Percentiles rank a stretch among this genome's conserved stretches.
Evolutionary conservation across 2,329 filamentous ascomycete species (phyloP).

Genomic region (Alternaria rosae): DNA sequence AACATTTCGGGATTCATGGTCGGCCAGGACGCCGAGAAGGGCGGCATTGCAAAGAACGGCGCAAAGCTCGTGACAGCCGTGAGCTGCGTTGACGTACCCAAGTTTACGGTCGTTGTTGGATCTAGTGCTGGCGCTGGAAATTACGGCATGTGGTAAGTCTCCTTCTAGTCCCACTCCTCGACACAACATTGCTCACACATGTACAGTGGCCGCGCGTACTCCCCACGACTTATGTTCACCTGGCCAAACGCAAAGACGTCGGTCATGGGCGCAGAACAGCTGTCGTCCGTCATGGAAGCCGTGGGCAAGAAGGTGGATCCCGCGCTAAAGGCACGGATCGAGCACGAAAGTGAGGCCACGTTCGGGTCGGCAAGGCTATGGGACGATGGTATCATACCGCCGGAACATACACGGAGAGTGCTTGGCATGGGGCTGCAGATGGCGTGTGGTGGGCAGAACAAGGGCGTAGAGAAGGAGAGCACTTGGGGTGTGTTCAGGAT

Average conservation of each 20-base stretch:
- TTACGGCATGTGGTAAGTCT: constrained; percentile 87
- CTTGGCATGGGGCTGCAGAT: constrained; percentile 58
- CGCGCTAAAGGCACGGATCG: constrained; percentile 82
- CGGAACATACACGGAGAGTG: constrained; percentile 58
- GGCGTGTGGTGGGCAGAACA: constrained; percentile 52
- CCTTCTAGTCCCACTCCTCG: not conserved
- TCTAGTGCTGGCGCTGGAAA: constrained; percentile 93
- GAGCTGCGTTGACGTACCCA: constrained; percentile 91
- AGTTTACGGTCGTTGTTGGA: constrained; percentile 96
- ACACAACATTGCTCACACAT: not conserved
- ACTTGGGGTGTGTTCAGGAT: constrained; percentile 53
- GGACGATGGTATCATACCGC: constrained; percentile 67
- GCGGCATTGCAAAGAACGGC: constrained; percentile 96
- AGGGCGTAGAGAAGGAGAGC: constrained; percentile 44
- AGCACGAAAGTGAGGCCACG: constrained; percentile 85
- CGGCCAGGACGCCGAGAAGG: constrained; percentile 86
- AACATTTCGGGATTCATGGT: constrained; percentile 99
- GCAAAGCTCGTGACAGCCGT: constrained; percentile 97
- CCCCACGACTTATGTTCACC: constrained; percentile 91
- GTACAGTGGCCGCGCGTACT: constrained; percentile 81
- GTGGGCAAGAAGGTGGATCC: constrained; percentile 86
- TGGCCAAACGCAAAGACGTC: constrained; percentile 97
- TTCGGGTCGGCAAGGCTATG: constrained; percentile 90
- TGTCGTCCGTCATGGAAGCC: constrained; percentile 91
- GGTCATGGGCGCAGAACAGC: constrained; percentile 95